Evolutionary conservation across 2,329 filamentous ascomycete species (phyloP).

Genomic region (Aplosporella prunicola): DNA sequence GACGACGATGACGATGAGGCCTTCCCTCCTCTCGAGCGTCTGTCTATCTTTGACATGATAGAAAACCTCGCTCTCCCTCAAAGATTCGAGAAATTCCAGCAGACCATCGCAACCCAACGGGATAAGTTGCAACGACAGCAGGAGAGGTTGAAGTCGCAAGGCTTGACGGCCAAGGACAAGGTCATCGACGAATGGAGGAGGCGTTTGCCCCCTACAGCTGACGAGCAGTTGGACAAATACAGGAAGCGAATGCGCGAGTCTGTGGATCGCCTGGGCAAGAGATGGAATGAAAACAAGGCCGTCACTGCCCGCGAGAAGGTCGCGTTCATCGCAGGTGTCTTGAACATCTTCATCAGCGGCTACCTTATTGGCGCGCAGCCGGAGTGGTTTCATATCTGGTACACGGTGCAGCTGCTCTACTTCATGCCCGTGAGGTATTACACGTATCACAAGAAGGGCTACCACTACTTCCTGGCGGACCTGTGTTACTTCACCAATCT

Average conservation of each 20-base stretch:
- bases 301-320: conserved; percentile 89
- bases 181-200: conserved; percentile 91
- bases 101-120: conserved; percentile 69
- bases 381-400: conserved; percentile 86
- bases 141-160: conserved; percentile 66
- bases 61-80: conserved; percentile 87
- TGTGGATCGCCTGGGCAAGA: conserved; percentile 75
- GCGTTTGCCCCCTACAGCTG: conserved; percentile 72
- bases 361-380: conserved; percentile 84
- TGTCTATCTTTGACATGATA: conserved; percentile 86
- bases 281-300: conserved; percentile 82
- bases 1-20: conserved; percentile 60
- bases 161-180: conserved; percentile 71
- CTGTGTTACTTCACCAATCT: conserved; percentile 98
- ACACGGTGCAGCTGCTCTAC: conserved; percentile 75
- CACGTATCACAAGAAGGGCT: conserved; percentile 82
- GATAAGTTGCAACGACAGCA: conserved; percentile 78
- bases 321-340: conserved; percentile 88
- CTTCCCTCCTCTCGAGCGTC: conserved; percentile 77
- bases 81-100: conserved; percentile 83
- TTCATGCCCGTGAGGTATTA: conserved; percentile 96
- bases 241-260: conserved; percentile 75
- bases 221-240: conserved; percentile 89
- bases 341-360: conserved; percentile 95
- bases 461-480: conserved; percentile 82